phyloP scores from a whole-genome alignment of 148 eudicot species.

The Talinum fruticosum region DNA sequence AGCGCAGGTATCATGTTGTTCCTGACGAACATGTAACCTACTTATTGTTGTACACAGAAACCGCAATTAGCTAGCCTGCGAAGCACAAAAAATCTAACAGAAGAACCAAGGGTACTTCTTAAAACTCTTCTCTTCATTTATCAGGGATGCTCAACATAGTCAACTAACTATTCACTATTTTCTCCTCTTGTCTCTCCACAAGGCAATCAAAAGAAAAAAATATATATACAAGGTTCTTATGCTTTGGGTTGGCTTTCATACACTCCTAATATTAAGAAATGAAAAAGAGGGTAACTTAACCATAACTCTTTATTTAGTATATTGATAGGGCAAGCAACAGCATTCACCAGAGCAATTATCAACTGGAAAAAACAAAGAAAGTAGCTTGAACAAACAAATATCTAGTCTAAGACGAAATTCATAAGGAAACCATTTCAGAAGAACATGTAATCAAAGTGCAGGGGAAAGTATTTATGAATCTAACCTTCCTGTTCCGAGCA shows the following conservation, averaged over 20 bases:
- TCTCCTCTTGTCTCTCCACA: background rate
- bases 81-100: no score
- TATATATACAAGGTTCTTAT: background rate
- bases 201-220: background rate
- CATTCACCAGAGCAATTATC: background rate
- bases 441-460: background rate
- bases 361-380: no score
- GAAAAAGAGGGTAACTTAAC: background rate
- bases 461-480: background rate
- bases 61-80: no score
- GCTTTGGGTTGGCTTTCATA: background rate
- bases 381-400: background rate
- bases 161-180: background rate
- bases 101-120: no score
- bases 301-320: background rate
- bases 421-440: background rate
- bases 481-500: conserved; percentile 70
- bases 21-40: no score
- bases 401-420: background rate
- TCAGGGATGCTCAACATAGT: background rate
- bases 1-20: no score
- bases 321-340: background rate
- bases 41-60: no score
- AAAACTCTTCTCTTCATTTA: no score
- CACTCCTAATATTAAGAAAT: no score